phyloP scores from a whole-genome alignment of 108 stramenopile species.

The Pseudonitzschia multistriata region DNA sequence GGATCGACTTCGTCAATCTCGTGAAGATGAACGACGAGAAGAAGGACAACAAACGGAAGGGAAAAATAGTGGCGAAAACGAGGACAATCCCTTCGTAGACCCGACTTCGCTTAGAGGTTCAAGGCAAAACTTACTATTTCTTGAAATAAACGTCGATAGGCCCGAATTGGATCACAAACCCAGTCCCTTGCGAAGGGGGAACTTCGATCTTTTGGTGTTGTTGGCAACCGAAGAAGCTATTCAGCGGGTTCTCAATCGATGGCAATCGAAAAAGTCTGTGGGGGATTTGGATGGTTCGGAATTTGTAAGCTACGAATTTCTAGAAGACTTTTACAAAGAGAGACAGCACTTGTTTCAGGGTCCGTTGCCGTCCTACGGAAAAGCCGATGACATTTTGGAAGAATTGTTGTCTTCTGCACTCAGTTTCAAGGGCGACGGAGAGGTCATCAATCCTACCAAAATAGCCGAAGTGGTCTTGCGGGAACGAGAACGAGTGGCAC shows the following conservation, averaged over 20 bases:
- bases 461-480: constrained; percentile 53
- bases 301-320: constrained; percentile 28
- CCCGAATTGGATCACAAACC: constrained; percentile 23
- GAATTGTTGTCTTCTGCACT: constrained; percentile 44
- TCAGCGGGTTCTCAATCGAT: constrained; percentile 45
- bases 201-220: constrained; percentile 70
- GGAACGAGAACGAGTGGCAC: constrained; percentile 51
- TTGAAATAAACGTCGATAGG: constrained; percentile 25
- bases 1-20: not conserved
- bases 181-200: constrained; percentile 71
- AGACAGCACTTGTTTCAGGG: constrained; percentile 53
- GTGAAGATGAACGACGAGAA: not conserved
- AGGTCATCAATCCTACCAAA: constrained; percentile 53
- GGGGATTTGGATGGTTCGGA: constrained; percentile 24
- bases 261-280: constrained; percentile 13
- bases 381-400: constrained; percentile 73
- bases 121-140: constrained; percentile 31
- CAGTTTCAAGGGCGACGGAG: constrained; percentile 6
- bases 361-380: constrained; percentile 54
- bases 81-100: not conserved
- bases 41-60: not conserved
- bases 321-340: constrained; percentile 50
- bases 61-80: not conserved
- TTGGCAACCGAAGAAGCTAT: constrained; percentile 62
- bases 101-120: constrained; percentile 1